phyloP scores from a whole-genome alignment of 257 asterid genomes.

The Mentha longifolia region DNA sequence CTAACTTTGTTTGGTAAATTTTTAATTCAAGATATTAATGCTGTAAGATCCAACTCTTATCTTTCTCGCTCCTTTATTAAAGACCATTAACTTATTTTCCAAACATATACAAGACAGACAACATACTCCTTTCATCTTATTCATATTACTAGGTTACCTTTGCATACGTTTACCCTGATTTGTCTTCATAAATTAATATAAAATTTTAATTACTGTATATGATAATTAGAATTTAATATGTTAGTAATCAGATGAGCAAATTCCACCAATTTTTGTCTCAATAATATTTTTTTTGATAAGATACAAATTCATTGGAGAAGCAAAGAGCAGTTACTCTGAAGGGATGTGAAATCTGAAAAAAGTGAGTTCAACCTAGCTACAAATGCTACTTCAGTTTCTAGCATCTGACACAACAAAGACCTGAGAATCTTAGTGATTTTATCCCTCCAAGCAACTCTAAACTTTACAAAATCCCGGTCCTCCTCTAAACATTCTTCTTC shows the following conservation, averaged over 20 bases:
- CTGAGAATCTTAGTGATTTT: background rate
- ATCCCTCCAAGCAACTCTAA: background rate
- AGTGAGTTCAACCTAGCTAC: background rate
- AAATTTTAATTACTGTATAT: background rate
- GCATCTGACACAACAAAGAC: background rate
- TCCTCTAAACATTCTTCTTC: background rate
- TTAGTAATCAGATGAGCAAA: background rate
- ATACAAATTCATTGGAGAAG: background rate
- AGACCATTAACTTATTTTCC: background rate
- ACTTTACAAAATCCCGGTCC: too few relatives aligned
- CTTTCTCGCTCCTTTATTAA: background rate
- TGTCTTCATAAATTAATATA: background rate
- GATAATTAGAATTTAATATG: background rate
- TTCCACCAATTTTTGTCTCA: background rate
- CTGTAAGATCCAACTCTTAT: slow-evolving; percentile 1
- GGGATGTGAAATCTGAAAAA: background rate
- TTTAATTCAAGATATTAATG: too few relatives aligned
- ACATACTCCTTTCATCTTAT: background rate
- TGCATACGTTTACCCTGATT: background rate
- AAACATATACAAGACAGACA: background rate
- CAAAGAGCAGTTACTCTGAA: background rate
- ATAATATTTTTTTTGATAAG: background rate
- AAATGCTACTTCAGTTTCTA: background rate
- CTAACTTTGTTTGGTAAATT: background rate
- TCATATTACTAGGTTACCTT: background rate